Percentiles rank a stretch among this genome's conserved stretches.
Evolutionary conservation across 345 rosid species (phyloP).

Genomic region (Aegle marmelos): DNA sequence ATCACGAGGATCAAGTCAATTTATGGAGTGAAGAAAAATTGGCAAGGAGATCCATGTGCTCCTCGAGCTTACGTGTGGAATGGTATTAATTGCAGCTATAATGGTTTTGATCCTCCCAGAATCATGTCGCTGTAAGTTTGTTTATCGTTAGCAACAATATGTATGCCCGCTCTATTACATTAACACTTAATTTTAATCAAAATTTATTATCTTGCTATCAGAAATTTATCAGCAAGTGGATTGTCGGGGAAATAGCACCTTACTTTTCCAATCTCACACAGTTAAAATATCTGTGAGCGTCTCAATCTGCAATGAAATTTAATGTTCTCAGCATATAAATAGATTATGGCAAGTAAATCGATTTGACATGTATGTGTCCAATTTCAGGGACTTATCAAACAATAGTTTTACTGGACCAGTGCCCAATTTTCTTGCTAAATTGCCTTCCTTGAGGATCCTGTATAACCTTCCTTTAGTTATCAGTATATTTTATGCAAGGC

Average conservation of each 20-base stretch:
- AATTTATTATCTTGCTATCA: not conserved
- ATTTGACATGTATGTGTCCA: not conserved
- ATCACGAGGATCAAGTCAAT: constrained; percentile 22
- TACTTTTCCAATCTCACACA: constrained; percentile 21
- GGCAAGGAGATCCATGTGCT: constrained; percentile 49
- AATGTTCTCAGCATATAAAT: not conserved
- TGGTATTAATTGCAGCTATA: constrained; percentile 29
- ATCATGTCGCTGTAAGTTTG: constrained; percentile 30
- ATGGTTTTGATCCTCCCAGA: constrained; percentile 5
- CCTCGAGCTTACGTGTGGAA: constrained; percentile 27
- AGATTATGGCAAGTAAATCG: too few species aligned
- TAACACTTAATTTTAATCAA: not conserved
- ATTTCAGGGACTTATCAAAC: constrained; percentile 28
- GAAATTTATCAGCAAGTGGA: constrained; percentile 29
- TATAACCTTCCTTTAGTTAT: not conserved
- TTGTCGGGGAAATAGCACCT: constrained; percentile 28
- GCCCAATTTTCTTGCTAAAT: constrained; percentile 20
- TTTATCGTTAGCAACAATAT: not conserved
- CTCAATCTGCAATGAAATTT: not conserved
- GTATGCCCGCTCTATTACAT: too few species aligned
- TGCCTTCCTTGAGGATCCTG: constrained; percentile 18
- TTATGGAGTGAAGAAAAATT: constrained; percentile 20
- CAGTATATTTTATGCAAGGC: too few species aligned
- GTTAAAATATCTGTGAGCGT: constrained; percentile 24
- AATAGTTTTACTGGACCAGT: constrained; percentile 24